Percentiles rank a stretch among this genome's conserved stretches.
Evolutionary conservation across 2,329 filamentous ascomycete genomes (phyloP).

Genomic region (Colletotrichum sp.): DNA sequence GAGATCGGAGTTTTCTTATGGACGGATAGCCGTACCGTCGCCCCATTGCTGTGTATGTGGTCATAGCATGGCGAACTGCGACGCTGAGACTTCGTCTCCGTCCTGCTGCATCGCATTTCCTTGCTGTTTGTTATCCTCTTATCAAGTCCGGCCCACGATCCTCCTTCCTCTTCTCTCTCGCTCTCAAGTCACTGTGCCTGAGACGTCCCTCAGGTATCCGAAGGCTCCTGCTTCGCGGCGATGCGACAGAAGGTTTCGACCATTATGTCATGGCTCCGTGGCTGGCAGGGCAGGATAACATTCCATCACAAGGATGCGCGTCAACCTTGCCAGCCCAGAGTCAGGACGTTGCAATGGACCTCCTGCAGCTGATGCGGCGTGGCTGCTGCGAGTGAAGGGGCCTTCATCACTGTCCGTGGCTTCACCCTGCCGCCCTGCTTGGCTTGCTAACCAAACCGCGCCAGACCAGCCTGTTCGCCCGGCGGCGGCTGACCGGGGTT

Average conservation of each 20-base stretch:
- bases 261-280: constrained; percentile 12
- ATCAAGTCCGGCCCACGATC: not conserved
- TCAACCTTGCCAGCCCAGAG: not conserved
- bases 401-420: not conserved
- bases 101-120: not conserved
- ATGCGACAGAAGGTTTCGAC: not conserved
- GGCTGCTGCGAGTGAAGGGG: not conserved
- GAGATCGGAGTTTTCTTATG: not conserved
- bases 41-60: not conserved
- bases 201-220: not conserved
- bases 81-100: not conserved
- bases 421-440: not conserved
- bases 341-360: constrained; percentile 2
- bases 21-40: not conserved
- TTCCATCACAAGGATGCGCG: not conserved
- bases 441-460: not conserved
- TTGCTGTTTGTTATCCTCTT: not conserved
- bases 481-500: constrained; percentile 1
- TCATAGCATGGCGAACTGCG: not conserved
- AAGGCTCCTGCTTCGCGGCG: not conserved
- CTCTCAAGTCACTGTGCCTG: not conserved
- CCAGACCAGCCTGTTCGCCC: not conserved
- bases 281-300: not conserved
- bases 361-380: not conserved
- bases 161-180: not conserved